These are phyloP conservation scores for Tylopilus sp. DNA, from an alignment of 768 basidiomycete species.

Conservation along the genomic window DNA sequence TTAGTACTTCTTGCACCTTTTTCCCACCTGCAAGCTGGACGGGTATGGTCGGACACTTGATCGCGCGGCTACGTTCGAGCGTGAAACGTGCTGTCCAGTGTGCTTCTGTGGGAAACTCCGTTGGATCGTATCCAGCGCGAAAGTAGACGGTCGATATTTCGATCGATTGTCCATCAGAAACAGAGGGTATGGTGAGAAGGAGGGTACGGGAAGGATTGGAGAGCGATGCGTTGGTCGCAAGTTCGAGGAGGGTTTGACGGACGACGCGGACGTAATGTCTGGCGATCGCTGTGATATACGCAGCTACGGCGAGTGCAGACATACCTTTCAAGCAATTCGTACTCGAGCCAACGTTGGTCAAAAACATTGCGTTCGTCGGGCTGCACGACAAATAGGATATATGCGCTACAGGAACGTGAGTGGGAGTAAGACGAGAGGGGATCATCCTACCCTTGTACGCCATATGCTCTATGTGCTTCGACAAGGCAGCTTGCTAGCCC, in stretches of 20 bases:
- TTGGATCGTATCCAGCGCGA: conserved; percentile 83
- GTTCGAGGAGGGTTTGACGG: conserved; percentile 72
- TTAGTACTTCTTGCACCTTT: conserved; percentile 89
- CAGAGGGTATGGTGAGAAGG: conserved; percentile 25
- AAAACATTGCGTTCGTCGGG: conserved; percentile 89
- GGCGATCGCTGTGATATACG: neutral
- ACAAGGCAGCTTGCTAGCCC: conserved; percentile 76
- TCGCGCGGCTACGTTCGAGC: conserved; percentile 79
- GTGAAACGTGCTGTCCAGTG: conserved; percentile 73
- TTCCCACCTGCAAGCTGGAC: conserved; percentile 96
- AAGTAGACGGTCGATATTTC: conserved; percentile 91
- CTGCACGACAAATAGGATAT: conserved; percentile 87
- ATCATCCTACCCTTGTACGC: conserved; percentile 43
- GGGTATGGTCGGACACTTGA: conserved; percentile 89
- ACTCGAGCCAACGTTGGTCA: conserved; percentile 89
- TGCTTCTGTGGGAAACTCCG: conserved; percentile 63
- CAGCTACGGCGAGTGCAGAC: conserved; percentile 14
- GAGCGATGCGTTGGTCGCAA: conserved; percentile 56
- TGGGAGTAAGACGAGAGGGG: neutral
- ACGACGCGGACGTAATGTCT: conserved; percentile 76
- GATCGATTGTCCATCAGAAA: conserved; percentile 21
- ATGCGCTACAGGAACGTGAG: conserved; percentile 34
- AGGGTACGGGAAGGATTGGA: conserved; percentile 44
- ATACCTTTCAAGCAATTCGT: conserved; percentile 76
- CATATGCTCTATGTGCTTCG: conserved; percentile 75